A percentile compares a stretch with the other conserved stretches of the same genome.
Evolutionary conservation across 2,329 filamentous ascomycete species (phyloP).

Genomic region (Ceratocystiopsis minuta): DNA sequence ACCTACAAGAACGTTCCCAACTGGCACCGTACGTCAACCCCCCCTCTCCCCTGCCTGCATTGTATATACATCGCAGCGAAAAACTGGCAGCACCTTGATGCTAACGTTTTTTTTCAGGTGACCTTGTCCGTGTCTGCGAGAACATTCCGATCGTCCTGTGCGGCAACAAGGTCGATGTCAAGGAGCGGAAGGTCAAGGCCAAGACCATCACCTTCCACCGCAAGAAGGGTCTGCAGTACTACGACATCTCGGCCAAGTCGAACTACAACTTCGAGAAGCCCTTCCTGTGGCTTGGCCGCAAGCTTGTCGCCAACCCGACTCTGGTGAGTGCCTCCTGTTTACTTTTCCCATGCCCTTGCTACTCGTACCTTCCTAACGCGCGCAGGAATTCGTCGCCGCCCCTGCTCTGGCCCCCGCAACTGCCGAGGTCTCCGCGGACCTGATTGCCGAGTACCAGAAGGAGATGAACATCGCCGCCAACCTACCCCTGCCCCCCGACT

Average conservation of each 20-base stretch:
- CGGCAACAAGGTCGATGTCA: constrained; percentile 99
- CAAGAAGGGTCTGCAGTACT: constrained; percentile 99
- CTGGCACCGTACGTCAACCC: constrained; percentile 82
- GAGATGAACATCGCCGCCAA: constrained; percentile 72
- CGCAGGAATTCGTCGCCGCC: constrained; percentile 85
- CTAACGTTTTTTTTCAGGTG: constrained; percentile 38
- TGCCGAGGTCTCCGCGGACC: constrained; percentile 68
- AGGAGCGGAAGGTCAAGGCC: constrained; percentile 99
- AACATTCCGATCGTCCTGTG: constrained; percentile 96
- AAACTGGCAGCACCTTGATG: too few relatives aligned
- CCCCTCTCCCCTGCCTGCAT: not conserved
- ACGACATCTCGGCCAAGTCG: constrained; percentile 98
- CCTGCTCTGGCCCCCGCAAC: constrained; percentile 88
- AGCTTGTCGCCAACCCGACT: constrained; percentile 85
- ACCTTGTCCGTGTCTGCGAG: constrained; percentile 97
- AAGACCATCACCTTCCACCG: constrained; percentile 99
- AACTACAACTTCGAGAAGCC: constrained; percentile 99
- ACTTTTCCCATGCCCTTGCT: constrained; percentile 10
- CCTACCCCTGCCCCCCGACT: constrained; percentile 86
- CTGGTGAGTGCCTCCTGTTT: constrained; percentile 38
- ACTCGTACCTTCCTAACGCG: constrained; percentile 11
- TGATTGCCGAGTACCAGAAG: constrained; percentile 65
- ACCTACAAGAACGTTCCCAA: constrained; percentile 99
- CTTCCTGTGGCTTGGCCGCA: constrained; percentile 97
- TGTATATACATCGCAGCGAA: too few relatives aligned